Conservation (phyloP, 179 eudicot genomes). For the Vitellaria paradoxa region DNA sequence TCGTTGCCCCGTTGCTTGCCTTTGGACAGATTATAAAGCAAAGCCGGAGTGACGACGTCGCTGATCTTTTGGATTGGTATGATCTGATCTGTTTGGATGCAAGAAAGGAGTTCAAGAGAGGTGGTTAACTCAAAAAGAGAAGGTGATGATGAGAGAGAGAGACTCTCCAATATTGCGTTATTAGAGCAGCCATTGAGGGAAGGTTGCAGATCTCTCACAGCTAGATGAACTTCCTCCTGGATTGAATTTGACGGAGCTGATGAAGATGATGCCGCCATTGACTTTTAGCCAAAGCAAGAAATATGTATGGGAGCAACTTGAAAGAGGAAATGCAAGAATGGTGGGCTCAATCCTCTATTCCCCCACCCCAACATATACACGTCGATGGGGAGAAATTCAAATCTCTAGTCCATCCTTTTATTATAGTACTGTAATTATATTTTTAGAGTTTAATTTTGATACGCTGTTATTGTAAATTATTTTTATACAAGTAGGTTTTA, state of each 20-base stretch:
- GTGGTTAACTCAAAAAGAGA: background rate
- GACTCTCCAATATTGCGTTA: too few relatives aligned
- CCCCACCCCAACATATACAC: too few relatives aligned
- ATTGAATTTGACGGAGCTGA: background rate
- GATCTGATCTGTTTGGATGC: background rate
- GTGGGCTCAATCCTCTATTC: too few relatives aligned
- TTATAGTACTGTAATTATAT: too few relatives aligned
- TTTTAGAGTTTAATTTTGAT: too few relatives aligned
- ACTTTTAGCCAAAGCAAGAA: background rate
- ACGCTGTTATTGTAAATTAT: too few relatives aligned
- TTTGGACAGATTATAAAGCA: background rate
- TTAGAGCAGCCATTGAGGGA: too few relatives aligned
- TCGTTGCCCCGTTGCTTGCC: background rate
- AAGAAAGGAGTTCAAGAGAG: background rate
- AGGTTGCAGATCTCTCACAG: too few relatives aligned
- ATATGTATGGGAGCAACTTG: background rate
- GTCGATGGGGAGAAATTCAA: too few relatives aligned
- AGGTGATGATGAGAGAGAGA: too few relatives aligned
- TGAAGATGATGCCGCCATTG: constrained; percentile 7
- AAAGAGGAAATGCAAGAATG: background rate
- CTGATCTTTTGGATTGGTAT: constrained; percentile 5
- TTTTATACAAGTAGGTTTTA: too few relatives aligned
- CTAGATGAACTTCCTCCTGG: background rate
- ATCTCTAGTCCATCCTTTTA: too few relatives aligned
- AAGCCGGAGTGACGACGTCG: background rate